Evolutionary conservation across 768 basidiomycete genomes (phyloP).

Genomic region (Tephrocybe sp.): DNA sequence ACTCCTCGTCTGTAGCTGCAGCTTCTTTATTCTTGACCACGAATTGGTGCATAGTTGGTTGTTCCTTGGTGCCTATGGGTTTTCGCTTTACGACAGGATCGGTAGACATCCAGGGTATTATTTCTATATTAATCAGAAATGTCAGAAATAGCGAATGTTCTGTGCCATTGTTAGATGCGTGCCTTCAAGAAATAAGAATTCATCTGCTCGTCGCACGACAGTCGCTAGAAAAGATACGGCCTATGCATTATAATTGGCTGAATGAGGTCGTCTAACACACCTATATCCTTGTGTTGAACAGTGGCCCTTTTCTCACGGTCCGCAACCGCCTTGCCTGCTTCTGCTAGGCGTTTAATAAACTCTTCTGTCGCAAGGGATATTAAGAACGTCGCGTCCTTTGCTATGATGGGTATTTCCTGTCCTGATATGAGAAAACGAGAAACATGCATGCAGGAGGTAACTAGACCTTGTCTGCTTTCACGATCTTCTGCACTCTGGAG

Average conservation of each 20-base stretch:
- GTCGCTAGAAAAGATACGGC: slow-evolving; percentile 40
- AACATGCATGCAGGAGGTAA: background rate
- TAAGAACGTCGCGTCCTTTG: slow-evolving; percentile 76
- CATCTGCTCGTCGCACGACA: slow-evolving; percentile 65
- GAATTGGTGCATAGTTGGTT: slow-evolving; percentile 50
- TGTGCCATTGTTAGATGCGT: too few species aligned
- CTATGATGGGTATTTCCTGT: slow-evolving; percentile 76
- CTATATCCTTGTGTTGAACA: slow-evolving; percentile 78
- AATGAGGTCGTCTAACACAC: too few species aligned
- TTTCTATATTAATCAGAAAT: slow-evolving; percentile 37
- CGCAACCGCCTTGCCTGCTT: slow-evolving; percentile 71
- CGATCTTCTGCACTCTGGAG: slow-evolving; percentile 77
- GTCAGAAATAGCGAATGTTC: background rate
- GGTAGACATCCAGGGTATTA: slow-evolving; percentile 51
- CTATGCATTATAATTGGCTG: background rate
- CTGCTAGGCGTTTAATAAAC: slow-evolving; percentile 75
- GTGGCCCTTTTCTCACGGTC: slow-evolving; percentile 71
- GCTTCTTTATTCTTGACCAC: slow-evolving; percentile 26
- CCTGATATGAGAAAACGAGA: background rate
- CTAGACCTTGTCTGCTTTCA: slow-evolving; percentile 81
- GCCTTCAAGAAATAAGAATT: slow-evolving; percentile 83
- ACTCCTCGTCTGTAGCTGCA: slow-evolving; percentile 16
- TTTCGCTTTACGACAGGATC: slow-evolving; percentile 47
- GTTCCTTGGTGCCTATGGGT: slow-evolving; percentile 31
- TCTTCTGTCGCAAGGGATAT: slow-evolving; percentile 87